Percentiles rank a stretch among this genome's conserved stretches.
These are phyloP conservation scores for Vaccinium macrocarpon DNA, from an alignment of 148 eudicot species.

Conservation along the genomic window DNA sequence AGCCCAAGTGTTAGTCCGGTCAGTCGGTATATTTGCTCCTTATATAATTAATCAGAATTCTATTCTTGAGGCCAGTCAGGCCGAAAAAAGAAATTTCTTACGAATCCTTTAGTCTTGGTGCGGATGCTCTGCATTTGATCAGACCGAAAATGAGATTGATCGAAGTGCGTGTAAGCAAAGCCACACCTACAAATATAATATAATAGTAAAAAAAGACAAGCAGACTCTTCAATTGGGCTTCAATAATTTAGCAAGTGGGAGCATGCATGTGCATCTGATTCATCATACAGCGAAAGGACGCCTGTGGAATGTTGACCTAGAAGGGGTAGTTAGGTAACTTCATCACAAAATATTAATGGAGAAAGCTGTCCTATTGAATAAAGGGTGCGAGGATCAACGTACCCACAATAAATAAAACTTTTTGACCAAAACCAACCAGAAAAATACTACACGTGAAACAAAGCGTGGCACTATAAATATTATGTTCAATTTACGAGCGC, in stretches of 20 bases:
- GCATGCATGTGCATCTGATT: not conserved
- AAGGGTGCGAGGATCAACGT: conserved; percentile 4
- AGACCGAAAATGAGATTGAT: too few species aligned
- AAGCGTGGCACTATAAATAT: not conserved
- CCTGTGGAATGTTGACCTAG: not conserved
- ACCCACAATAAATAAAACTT: not conserved
- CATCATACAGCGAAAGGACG: not conserved
- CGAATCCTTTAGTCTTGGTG: too few species aligned
- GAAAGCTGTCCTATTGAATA: conserved; percentile 3
- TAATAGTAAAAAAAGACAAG: not conserved
- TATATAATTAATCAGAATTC: too few species aligned
- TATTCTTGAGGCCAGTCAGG: too few species aligned
- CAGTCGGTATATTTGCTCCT: too few species aligned
- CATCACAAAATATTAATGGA: conserved; percentile 4
- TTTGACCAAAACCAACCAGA: not conserved
- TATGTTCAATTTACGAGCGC: too few species aligned
- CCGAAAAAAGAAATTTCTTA: too few species aligned
- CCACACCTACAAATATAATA: too few species aligned
- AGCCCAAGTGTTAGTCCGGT: too few species aligned
- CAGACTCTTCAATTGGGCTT: not conserved
- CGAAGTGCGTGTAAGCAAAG: too few species aligned
- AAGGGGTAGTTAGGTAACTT: not conserved
- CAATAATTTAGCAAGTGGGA: not conserved
- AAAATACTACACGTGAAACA: not conserved
- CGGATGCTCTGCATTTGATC: too few species aligned